Evolutionary conservation across 2,329 filamentous ascomycete genomes (phyloP), one percentile per base, ranked within the genome.

Genomic region (Keithomyces neogunnii): DNA sequence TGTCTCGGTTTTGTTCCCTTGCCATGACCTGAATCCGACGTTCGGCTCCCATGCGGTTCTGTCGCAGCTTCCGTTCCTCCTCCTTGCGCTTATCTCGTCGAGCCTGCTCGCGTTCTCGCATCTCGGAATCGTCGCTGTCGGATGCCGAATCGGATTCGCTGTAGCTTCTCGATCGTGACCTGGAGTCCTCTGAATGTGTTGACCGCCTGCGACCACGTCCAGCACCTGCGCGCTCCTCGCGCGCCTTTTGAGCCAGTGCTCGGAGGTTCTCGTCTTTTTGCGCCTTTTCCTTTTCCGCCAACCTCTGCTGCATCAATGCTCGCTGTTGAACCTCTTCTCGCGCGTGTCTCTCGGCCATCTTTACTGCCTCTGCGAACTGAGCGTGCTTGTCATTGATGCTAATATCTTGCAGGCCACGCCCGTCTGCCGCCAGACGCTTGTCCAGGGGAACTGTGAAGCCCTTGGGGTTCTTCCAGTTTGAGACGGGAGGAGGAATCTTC

Each of bases 391-490:
- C 93, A 70, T 96, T 97, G 71, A 99, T 97, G 5, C 89, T 86
- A 42, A 96, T 84, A 65, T 99, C 93, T 67, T 96, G 90, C 56
- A 99, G 67, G 1, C 89, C 89, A 62, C 93, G 81, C 10, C 93
- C 93, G 67, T 97, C 92, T 7, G 93, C 92, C 19, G 93, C 93
- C 59, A 99, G 73, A 64, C 93, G 85, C 74, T 99, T 99, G 68
- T 99, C 93, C 48, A 99, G 70, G 0, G 93, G 89, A 1, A 99
- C 89, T 0, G 93, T 99, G 65, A 96, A 99, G 62, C 93, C 93
- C 73, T 97, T 97, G 1, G 92, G 89, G 67, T 99, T 99, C 80
- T 99, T 99, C 93, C 93, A 99, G 69, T 97, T 97, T 26, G 89
- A 95, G 2, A 99, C 85, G 0, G 92, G 88, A 2, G 92, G 90